Base-by-base conservation (phyloP, 345 rosid species). In the Raphanus sativus region DNA sequence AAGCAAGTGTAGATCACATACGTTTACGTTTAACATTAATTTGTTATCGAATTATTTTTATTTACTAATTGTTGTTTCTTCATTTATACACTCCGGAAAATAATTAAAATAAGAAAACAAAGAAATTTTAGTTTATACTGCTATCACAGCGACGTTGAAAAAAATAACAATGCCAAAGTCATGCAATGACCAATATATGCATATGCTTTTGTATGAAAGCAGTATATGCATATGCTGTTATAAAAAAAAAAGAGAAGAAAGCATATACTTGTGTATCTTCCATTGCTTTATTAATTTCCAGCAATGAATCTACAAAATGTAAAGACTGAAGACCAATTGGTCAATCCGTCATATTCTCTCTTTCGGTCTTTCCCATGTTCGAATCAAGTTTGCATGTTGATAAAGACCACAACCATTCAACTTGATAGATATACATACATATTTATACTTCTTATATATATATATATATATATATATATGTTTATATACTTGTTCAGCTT, bases 251-350 rank as follows among this genome's bases (percentile, higher is more conserved):
- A 10, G 58, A 52, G 58, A 52, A 52, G 78, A 79, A 63, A 74
- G 75, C 75, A 69, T 74, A 80, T 80, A 79, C 75, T 62, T 79
- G 33, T 63, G 76, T 69, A 74, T 80, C 79, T 74, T 80, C 75
- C 75, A 69, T 75, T 69, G 62, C 82, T 80, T 80, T 80, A 40
- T 24, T n/a, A 13, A 48, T 48, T 75, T 74, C 71, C 67, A 74
- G 65, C 68, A 69, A 80, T 75, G 82, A 69, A 80, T 64, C 82
- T 69, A 75, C 61, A 56, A 74, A 62, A 55, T 69, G 56, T n/a
- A 74, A 62, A 69, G 71, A 63, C 16, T 4, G 13, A 55, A 63
- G 78, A 69, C 67, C 33, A 80, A 74, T 64, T 80, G 72, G 79
- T 75, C 79, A 79, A 79, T 69, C 71, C 32, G 55, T 55, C 24